Percentiles rank a stretch among this genome's conserved stretches.
phyloP scores from a whole-genome alignment of 192 early-diverging fungal genomes.

The Pilobolus umbonatus region DNA sequence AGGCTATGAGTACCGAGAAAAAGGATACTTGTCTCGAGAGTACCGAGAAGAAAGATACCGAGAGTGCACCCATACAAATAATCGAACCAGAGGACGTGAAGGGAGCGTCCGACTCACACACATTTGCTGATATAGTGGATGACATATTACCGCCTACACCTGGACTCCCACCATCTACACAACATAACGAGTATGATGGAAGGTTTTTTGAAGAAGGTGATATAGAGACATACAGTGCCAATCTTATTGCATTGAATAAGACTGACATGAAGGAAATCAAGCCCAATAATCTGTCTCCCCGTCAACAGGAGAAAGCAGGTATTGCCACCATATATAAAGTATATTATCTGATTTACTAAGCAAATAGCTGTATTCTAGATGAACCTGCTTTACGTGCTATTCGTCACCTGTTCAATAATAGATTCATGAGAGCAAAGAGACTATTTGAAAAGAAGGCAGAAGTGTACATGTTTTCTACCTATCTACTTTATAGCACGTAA shows the following conservation, averaged over 20 bases:
- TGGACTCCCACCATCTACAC: conserved; percentile 16
- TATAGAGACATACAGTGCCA: conserved; percentile 12
- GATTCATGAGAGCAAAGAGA: conserved; percentile 45
- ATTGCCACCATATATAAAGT: background rate
- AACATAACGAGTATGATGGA: background rate
- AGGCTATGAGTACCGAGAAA: no score
- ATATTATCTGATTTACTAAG: background rate
- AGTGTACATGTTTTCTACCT: conserved; percentile 7
- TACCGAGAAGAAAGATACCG: background rate
- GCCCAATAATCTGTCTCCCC: conserved; percentile 21
- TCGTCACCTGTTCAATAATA: conserved; percentile 49
- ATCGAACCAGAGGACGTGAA: background rate
- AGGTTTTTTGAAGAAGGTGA: conserved; percentile 12
- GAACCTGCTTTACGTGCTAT: conserved; percentile 22
- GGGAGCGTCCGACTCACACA: background rate
- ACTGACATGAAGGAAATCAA: conserved; percentile 22
- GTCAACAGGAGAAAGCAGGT: conserved; percentile 31
- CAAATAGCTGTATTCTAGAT: conserved; percentile 15
- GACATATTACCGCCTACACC: conserved; percentile 30
- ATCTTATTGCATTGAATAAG: conserved; percentile 15
- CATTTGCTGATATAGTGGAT: background rate
- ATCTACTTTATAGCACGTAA: no score
- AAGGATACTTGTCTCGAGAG: no score
- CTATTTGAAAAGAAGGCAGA: conserved; percentile 44
- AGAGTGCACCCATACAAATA: background rate